phyloP scores from a whole-genome alignment of 257 asterid species.

The Solanum paucissectum region DNA sequence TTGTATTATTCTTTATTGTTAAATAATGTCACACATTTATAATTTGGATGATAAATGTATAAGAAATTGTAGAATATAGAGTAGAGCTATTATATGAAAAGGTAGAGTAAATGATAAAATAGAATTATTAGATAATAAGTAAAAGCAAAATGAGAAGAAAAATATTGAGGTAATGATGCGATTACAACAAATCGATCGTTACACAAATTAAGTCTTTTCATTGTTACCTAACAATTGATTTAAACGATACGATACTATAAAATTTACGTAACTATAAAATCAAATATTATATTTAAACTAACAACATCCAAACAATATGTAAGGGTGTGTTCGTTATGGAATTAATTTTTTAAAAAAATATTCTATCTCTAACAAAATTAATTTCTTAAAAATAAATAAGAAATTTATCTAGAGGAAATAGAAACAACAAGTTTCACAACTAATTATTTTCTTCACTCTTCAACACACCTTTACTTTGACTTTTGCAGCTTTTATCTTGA shows the following conservation, averaged over 20 bases:
- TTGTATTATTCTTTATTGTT: rapidly evolving
- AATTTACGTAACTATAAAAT: too few species aligned
- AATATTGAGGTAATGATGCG: neutral
- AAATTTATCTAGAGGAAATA: neutral
- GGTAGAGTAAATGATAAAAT: too few species aligned
- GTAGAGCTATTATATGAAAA: too few species aligned
- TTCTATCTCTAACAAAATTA: too few species aligned
- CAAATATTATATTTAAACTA: neutral
- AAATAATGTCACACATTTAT: neutral
- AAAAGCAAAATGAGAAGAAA: neutral
- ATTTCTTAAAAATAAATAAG: too few species aligned
- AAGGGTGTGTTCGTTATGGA: too few species aligned
- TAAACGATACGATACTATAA: neutral
- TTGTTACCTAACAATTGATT: neutral
- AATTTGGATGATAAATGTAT: too few species aligned
- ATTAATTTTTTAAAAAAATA: too few species aligned
- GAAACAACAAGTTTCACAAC: neutral
- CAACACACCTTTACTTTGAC: rapidly evolving
- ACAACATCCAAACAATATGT: too few species aligned
- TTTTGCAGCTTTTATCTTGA: rapidly evolving
- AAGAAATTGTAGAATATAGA: rapidly evolving
- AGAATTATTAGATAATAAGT: too few species aligned
- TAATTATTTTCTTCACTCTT: too few species aligned
- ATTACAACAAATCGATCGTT: rapidly evolving
- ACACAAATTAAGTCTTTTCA: neutral